A percentile compares a stretch with the other conserved stretches of the same genome.
These are phyloP conservation scores for Phyllosticta paracitricarpa DNA, from an alignment of 2,329 filamentous ascomycete species.

Conservation along the genomic window DNA sequence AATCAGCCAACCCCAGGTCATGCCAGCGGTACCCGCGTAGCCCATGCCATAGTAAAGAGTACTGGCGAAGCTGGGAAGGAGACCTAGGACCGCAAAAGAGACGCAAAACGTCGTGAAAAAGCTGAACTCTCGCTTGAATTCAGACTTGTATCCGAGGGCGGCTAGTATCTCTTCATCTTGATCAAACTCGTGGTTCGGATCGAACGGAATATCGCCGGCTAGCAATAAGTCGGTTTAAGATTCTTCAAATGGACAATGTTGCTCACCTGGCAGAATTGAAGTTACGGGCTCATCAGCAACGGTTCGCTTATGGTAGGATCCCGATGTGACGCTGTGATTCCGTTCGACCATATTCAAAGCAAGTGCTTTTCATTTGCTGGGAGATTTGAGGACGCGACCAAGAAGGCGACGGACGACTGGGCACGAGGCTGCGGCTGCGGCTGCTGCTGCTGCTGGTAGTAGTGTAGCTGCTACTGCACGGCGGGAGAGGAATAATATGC, in stretches of 20 bases:
- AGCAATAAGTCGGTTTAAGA: background rate
- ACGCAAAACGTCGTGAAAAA: constrained; percentile 68
- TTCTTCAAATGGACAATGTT: too few species aligned
- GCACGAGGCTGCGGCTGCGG: background rate
- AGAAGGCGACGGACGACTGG: background rate
- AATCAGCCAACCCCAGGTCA: constrained; percentile 69
- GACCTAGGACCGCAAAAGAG: constrained; percentile 60
- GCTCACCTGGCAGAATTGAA: constrained; percentile 34
- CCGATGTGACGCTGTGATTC: constrained; percentile 13
- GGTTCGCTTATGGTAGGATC: constrained; percentile 16
- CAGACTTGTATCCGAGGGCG: constrained; percentile 52
- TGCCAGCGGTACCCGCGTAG: constrained; percentile 40
- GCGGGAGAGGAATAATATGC: background rate
- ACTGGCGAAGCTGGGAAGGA: constrained; percentile 61
- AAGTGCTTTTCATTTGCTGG: background rate
- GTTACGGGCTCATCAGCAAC: constrained; percentile 44
- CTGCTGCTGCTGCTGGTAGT: background rate
- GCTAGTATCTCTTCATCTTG: constrained; percentile 53
- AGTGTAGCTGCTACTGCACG: background rate
- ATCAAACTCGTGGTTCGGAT: constrained; percentile 34
- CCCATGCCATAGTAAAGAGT: constrained; percentile 62
- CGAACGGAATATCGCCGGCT: constrained; percentile 40
- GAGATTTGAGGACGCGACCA: background rate
- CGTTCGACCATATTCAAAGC: constrained; percentile 12
- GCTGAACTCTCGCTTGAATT: constrained; percentile 61